Conservation (phyloP, 768 basidiomycete species). For the Piloderma croceum region DNA sequence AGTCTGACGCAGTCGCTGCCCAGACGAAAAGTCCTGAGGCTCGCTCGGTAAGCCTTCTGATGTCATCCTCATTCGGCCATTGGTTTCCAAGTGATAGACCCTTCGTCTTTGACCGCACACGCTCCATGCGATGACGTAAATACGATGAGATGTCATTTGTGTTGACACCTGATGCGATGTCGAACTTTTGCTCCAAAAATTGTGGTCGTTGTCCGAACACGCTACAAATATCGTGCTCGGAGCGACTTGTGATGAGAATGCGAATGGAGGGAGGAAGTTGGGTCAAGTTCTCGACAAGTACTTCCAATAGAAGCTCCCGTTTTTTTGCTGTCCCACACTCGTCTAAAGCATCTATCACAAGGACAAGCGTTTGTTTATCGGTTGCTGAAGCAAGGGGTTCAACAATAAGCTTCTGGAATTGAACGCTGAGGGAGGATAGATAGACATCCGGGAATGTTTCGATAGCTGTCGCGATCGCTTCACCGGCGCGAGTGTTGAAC, state of each 20-base stretch:
- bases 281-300: conserved; percentile 18
- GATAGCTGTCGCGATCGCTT: conserved; percentile 20
- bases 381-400: neutral
- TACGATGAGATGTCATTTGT: neutral
- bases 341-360: conserved; percentile 29
- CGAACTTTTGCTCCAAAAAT: conserved; percentile 3
- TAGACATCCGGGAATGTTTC: conserved; percentile 14
- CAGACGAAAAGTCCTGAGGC: conserved; percentile 25
- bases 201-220: conserved; percentile 10
- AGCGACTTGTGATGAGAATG: conserved; percentile 26
- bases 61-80: conserved; percentile 22
- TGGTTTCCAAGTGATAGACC: conserved; percentile 9
- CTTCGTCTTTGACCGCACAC: neutral
- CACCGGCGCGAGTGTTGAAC: conserved; percentile 26
- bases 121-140: neutral
- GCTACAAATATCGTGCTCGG: conserved; percentile 23
- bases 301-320: conserved; percentile 22
- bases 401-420: neutral
- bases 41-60: conserved; percentile 9
- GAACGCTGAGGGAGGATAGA: neutral
- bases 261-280: conserved; percentile 24
- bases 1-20: conserved; percentile 22
- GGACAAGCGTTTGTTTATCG: conserved; percentile 16
- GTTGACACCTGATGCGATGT: neutral
- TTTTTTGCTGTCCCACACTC: conserved; percentile 21